A percentile compares a stretch with the other conserved stretches of the same genome.
phyloP scores from a whole-genome alignment of 805 yeast species.

The Lachancea nothofagi region DNA sequence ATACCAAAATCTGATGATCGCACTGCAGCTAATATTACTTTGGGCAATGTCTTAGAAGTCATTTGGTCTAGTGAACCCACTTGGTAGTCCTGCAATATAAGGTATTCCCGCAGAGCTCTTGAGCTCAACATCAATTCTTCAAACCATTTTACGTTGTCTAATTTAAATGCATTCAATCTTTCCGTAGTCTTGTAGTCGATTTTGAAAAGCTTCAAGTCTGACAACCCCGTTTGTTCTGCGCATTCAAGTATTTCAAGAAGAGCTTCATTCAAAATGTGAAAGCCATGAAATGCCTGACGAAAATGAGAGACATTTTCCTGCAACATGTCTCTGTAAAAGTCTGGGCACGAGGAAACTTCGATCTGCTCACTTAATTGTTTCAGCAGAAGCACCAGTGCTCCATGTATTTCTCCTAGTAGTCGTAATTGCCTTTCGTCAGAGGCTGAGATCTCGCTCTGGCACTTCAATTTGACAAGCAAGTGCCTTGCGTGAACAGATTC shows the following conservation, averaged over 20 bases:
- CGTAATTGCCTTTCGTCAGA: conserved; percentile 8
- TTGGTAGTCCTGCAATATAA: conserved; percentile 6
- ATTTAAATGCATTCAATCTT: conserved; percentile 16
- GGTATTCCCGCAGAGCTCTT: conserved; percentile 13
- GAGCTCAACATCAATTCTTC: conserved; percentile 17
- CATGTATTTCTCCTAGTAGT: conserved; percentile 16
- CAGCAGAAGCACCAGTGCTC: conserved; percentile 15
- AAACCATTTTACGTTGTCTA: conserved; percentile 16
- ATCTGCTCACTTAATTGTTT: conserved; percentile 19
- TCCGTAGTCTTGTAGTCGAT: conserved; percentile 14
- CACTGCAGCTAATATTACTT: conserved; percentile 1
- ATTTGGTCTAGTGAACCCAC: not conserved
- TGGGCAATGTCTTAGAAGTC: not conserved
- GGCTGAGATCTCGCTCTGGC: not conserved
- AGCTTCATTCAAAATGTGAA: conserved; percentile 17
- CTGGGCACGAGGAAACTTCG: conserved; percentile 14
- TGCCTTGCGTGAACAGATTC: conserved; percentile 22
- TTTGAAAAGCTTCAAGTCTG: conserved; percentile 14
- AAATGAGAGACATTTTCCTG: conserved; percentile 19
- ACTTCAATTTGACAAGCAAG: conserved; percentile 10
- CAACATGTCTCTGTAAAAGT: conserved; percentile 16
- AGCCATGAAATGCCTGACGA: conserved; percentile 18
- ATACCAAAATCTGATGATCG: conserved; percentile 10
- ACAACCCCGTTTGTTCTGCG: conserved; percentile 13
- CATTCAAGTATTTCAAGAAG: conserved; percentile 12